Evolutionary conservation across 2,329 filamentous ascomycete species (phyloP), one percentile per base, ranked within the genome.

Genomic region (Blastomyces gilchristii): DNA sequence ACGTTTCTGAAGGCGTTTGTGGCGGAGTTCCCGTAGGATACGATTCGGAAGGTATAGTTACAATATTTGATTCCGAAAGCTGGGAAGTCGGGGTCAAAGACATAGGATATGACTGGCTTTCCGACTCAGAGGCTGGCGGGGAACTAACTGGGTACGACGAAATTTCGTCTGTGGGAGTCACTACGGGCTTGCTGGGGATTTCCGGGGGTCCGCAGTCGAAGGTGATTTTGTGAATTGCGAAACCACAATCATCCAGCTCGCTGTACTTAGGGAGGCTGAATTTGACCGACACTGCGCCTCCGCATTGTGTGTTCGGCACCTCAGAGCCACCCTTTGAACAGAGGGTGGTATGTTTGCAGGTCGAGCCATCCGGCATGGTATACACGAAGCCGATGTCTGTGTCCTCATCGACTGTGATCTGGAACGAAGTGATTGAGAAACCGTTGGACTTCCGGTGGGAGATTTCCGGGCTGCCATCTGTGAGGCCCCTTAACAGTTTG

Each of bases 291-390:
- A 83, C 90, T 67, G 93, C 92, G 76, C 92, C 92, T 84, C 91
- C 93, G 75, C 93, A 97, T 82, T 97, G 91, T 65, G 80, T 85
- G 83, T 97, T 97, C 77, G 85, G 78, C 70, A 97, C 81, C 57
- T 82, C 83, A 64, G 85, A 87, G 70, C 90, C 90, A 18, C 81
- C 79, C 62, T 82, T 79, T 67, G 81, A 84, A 83, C 90, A 95
- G 61, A 81, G 72, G 67, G 83, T 80, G 66, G 84, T 85, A 70
- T 95, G 88, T 79, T 89, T 93, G 86, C 93, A 97, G 65, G 76
- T 84, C 16, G 85, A 87, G 69, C 89, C 89, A 74, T 93, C 90
- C 1, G 85, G 83, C 91, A 97, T 96, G 71, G 81, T 83, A 78
- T 93, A 97, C 80, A 90, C 83, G 80, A 96, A 91, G 76, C 93